Percentiles rank a stretch among this genome's conserved stretches.
Evolutionary conservation across 192 early-diverging fungal species (phyloP).

Genomic region (Rhizophagus sp.): DNA sequence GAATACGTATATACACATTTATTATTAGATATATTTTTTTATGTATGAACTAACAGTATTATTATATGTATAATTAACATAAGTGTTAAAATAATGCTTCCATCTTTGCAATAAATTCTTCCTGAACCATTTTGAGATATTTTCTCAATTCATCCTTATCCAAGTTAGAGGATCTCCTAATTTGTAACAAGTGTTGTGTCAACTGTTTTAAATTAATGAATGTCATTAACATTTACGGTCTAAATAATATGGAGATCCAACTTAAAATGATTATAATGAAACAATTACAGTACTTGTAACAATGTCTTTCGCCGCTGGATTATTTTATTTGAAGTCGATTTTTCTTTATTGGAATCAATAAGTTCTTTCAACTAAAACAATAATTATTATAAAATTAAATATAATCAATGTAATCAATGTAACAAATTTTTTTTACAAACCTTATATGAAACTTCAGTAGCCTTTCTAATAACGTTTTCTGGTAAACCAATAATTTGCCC

Average conservation of each 20-base stretch:
- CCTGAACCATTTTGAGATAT: conserved; percentile 39
- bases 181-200: conserved; percentile 11
- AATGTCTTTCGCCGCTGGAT: conserved; percentile 5
- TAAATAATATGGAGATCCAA: neutral
- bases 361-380: conserved; percentile 13
- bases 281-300: conserved; percentile 11
- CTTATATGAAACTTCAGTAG: conserved; percentile 37
- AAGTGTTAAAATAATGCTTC: conserved; percentile 1
- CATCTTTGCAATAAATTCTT: conserved; percentile 37
- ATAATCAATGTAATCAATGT: neutral
- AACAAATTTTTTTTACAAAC: conserved; percentile 1
- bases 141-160: conserved; percentile 28
- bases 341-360: conserved; percentile 24
- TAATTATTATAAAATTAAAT: neutral
- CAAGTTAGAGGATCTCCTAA: conserved; percentile 29
- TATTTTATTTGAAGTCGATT: conserved; percentile 34
- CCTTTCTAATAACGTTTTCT: conserved; percentile 34
- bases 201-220: conserved; percentile 10
- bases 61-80: too few relatives aligned
- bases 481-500: conserved; percentile 43
- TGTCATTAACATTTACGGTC: neutral
- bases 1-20: too few relatives aligned
- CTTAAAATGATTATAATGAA: neutral
- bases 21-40: too few relatives aligned
- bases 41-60: too few relatives aligned